Percentiles rank a stretch among this genome's conserved stretches.
Evolutionary conservation across 164 flowering plant species (phyloP).

Genomic region (Buxus sempervirens): DNA sequence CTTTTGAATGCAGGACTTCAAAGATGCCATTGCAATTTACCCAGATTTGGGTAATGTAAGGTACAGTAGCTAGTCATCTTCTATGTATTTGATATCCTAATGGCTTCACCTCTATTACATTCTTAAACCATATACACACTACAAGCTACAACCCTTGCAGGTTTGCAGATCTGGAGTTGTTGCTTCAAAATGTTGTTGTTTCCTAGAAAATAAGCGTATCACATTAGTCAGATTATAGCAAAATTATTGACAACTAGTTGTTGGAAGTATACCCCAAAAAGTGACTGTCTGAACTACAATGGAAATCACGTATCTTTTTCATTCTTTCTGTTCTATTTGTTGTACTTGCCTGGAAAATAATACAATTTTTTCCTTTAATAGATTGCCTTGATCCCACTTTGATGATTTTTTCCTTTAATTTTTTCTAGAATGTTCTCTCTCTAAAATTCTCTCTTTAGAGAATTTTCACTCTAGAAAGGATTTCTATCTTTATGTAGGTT

Average conservation of each 20-base stretch:
- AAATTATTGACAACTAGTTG: background rate
- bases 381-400: too few relatives aligned
- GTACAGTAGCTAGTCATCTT: constrained; percentile 29
- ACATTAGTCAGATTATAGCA: background rate
- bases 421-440: too few relatives aligned
- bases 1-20: constrained; percentile 56
- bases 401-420: too few relatives aligned
- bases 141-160: constrained; percentile 32
- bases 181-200: constrained; percentile 52
- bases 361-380: too few relatives aligned
- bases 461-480: too few relatives aligned
- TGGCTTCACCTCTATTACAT: background rate
- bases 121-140: background rate
- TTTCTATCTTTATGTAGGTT: too few relatives aligned
- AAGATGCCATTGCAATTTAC: constrained; percentile 74
- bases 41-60: constrained; percentile 75
- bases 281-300: background rate
- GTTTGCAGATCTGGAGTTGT: constrained; percentile 54
- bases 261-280: too few relatives aligned
- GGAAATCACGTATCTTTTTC: background rate
- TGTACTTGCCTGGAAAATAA: too few relatives aligned
- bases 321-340: background rate
- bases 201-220: constrained; percentile 23
- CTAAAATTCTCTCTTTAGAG: too few relatives aligned
- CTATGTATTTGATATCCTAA: background rate